Conservation (phyloP, 2,329 filamentous ascomycete genomes). For the Pseudogymnoascus sp. region DNA sequence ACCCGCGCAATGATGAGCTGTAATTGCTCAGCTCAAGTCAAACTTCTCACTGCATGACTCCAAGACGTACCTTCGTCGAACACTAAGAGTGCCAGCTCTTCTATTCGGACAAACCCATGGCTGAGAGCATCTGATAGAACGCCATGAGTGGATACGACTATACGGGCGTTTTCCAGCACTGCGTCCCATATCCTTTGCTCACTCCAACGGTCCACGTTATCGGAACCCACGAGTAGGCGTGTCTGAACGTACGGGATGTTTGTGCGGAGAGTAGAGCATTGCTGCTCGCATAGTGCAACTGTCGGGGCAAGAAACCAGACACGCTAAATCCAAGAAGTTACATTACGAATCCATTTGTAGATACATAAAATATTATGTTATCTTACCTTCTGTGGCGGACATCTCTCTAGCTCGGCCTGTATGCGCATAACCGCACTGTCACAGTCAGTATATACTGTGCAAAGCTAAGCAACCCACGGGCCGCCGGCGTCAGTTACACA, state of each 20-base stretch:
- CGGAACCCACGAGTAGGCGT: slow-evolving; percentile 49
- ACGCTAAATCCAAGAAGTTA: slow-evolving; percentile 32
- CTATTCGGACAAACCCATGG: slow-evolving; percentile 55
- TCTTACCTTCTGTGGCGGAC: slow-evolving; percentile 47
- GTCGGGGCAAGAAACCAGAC: slow-evolving; percentile 73
- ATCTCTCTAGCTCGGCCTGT: slow-evolving; percentile 53
- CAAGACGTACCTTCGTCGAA: slow-evolving; percentile 56
- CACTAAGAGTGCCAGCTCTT: slow-evolving; percentile 49
- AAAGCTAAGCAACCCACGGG: not conserved
- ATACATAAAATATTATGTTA: not conserved
- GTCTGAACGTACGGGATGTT: slow-evolving; percentile 52
- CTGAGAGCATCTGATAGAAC: slow-evolving; percentile 54
- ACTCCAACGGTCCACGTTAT: slow-evolving; percentile 58
- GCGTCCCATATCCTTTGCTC: slow-evolving; percentile 54
- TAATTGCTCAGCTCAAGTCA: not conserved
- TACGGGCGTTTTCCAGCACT: slow-evolving; percentile 47
- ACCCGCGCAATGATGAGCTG: slow-evolving; percentile 30
- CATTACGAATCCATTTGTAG: no score
- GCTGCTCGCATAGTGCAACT: slow-evolving; percentile 60
- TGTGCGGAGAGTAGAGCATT: slow-evolving; percentile 51
- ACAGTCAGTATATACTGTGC: not conserved
- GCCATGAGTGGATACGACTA: slow-evolving; percentile 58
- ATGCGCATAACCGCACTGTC: slow-evolving; percentile 63
- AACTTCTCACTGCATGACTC: not conserved
- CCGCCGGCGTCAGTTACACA: not conserved